Conservation (phyloP, 257 asterid species). For the Solanum chiquidenum region DNA sequence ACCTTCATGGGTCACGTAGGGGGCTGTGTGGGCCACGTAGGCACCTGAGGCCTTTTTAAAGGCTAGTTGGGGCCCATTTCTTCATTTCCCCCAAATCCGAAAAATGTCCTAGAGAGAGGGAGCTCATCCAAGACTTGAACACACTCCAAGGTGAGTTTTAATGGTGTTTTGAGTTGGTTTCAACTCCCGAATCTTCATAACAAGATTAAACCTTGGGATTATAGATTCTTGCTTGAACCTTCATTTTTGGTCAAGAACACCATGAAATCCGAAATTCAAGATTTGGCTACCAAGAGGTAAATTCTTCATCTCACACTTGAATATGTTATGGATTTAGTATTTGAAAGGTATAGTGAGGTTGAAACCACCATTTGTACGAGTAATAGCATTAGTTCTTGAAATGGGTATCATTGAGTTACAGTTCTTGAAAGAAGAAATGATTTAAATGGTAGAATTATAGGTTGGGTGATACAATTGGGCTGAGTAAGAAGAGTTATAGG, state of each 20-base stretch:
- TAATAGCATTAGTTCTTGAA: not conserved
- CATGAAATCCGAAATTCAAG: not conserved
- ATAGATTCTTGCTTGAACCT: not conserved
- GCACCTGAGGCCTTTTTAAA: not conserved
- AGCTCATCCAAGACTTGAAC: not conserved
- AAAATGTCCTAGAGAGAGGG: not conserved
- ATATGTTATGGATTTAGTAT: not conserved
- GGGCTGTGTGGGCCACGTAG: not conserved
- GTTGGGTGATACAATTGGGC: not conserved
- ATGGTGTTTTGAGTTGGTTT: not conserved
- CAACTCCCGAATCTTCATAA: not conserved
- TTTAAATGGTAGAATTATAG: not conserved
- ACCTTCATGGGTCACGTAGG: not conserved
- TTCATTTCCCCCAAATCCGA: not conserved
- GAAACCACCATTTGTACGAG: not conserved
- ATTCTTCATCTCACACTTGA: not conserved
- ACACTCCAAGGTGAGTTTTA: not conserved
- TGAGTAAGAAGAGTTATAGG: not conserved
- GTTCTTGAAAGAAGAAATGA: not conserved
- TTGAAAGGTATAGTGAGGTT: not conserved
- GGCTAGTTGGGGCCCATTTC: not conserved
- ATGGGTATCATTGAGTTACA: not conserved
- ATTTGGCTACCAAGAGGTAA: not conserved
- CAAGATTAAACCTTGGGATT: not conserved
- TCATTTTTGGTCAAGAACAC: not conserved